Evolutionary conservation across 441 rosid genomes (phyloP), one percentile per base, ranked within the genome.

Genomic region (Jatropha multifida): DNA sequence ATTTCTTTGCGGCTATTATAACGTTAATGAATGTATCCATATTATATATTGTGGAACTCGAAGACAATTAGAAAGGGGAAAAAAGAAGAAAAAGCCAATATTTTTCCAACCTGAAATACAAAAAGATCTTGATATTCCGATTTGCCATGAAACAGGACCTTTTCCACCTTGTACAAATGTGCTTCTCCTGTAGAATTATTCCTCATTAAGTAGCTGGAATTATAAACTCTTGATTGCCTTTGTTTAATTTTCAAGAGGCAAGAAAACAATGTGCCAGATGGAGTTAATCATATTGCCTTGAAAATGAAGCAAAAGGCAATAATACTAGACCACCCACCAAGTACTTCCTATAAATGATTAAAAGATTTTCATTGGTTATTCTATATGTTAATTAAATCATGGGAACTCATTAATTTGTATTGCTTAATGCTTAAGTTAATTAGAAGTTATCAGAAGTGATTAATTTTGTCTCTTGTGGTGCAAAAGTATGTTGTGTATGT

Each of bases 121-220:
- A 81, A 55, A 69, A 88, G 74, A 15, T 77, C 82, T 65, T 88
- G 90, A 76, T 77, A 81, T 71, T 85, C 73, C 7, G 92, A 88
- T 68, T 84, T 82, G 40, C 84, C 90, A 73, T 88, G 83, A 41
- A 85, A 86, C 26, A 88, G 58, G 68, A 86, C 73, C 73, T 76
- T 85, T 37, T 88, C 92, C 26, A 86, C 77, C 83, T 85, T 77
- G 46, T 78, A 70, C 66, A 76, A 76, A 52, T 82, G 88, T 58
- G 87, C 88, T 75, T 88, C 84, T 20, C 88, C 92, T 88, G 81
- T 55, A 79, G 7, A 71, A 20, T 42, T 52, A 15, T 9, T 48
- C 13, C 11, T 55, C 3, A 40, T 26, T 26, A 23, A 26, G 20
- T 46, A 9, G 2, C 7, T 42, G 41, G 54, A 20, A 49, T 23